Base-by-base conservation (phyloP, 176 grass and related monocot genomes). In the Aegilops longissima region DNA sequence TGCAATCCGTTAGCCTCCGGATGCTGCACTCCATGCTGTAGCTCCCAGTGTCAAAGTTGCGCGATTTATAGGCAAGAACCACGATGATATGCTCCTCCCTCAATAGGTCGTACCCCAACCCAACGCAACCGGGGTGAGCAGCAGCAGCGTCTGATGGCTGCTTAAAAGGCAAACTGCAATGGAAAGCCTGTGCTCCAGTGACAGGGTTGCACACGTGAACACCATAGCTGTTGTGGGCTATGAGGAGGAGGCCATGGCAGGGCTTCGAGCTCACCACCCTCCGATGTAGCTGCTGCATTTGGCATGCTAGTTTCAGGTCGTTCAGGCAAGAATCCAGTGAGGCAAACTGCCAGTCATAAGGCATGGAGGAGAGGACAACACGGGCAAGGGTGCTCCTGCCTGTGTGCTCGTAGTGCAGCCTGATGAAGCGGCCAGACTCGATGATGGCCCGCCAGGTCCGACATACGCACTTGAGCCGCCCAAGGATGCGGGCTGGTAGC, bases 41-140 rank as follows among this genome's bases (percentile, higher is more conserved):
- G 31, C 67, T 12, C 8, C 47, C 20, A 31, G 65, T 71, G 35
- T 44, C 6, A 21, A 34, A 24, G 69, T 9, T 9, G 13, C 2
- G 0, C 6, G 52, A 56, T 56, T 18, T 56, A 20, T 75, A 49
- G 36, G 24, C 12, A 36, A 84, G 65, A 33, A 67, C 65, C 21
- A 84, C 12, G 17, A 84, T 10, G 56, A 84, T 38, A 16, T 84
- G 56, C 24, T 75, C 36, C 38, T 75, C 56, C 56, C 24, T 84
- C 3, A 5, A 84, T 10, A 12, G 9, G 58, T 84, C 71, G 71
- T 84, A 66, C 70, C 58, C 71, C 4, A 76, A 42, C 18, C 58
- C 82, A 59, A 20, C 17, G 56, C 71, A 84, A 18, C 59, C 25
- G 2, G 36, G 36, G 36, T 9, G 3, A 16, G 10, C 21, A 73